Conservation (phyloP, 2,329 filamentous ascomycete genomes). For the Epicoccum nigrum region DNA sequence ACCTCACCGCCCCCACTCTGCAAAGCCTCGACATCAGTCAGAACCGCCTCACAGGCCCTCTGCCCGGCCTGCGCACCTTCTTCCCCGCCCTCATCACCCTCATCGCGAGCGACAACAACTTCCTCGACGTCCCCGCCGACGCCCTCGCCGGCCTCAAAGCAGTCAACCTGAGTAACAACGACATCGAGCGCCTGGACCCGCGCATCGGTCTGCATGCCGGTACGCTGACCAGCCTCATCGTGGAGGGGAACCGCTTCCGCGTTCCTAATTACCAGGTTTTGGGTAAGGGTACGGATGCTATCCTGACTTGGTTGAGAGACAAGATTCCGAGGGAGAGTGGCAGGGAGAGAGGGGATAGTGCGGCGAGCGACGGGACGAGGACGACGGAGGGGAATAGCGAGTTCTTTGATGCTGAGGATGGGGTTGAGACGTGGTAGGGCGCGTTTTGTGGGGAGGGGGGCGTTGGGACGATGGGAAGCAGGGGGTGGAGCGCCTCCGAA, state of each 20-base stretch:
- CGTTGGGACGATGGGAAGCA: background rate
- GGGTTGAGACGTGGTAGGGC: constrained; percentile 6
- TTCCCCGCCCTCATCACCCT: constrained; percentile 76
- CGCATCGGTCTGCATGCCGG: constrained; percentile 78
- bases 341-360: background rate
- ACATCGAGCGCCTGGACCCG: constrained; percentile 80
- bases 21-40: constrained; percentile 80
- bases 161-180: constrained; percentile 83
- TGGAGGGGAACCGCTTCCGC: constrained; percentile 84
- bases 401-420: constrained; percentile 14
- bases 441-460: background rate
- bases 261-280: constrained; percentile 85
- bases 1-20: constrained; percentile 75
- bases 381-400: constrained; percentile 11
- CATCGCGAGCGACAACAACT: constrained; percentile 78
- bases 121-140: constrained; percentile 74
- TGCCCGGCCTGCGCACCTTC: constrained; percentile 69
- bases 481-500: too few relatives aligned
- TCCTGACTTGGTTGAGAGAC: constrained; percentile 79
- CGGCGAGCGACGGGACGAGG: background rate
- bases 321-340: constrained; percentile 62
- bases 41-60: constrained; percentile 73
- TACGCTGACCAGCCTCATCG: constrained; percentile 70
- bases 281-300: constrained; percentile 84
- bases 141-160: constrained; percentile 75